Conservation (phyloP, 2,329 filamentous ascomycete species). For the Juglanconis sp. region DNA sequence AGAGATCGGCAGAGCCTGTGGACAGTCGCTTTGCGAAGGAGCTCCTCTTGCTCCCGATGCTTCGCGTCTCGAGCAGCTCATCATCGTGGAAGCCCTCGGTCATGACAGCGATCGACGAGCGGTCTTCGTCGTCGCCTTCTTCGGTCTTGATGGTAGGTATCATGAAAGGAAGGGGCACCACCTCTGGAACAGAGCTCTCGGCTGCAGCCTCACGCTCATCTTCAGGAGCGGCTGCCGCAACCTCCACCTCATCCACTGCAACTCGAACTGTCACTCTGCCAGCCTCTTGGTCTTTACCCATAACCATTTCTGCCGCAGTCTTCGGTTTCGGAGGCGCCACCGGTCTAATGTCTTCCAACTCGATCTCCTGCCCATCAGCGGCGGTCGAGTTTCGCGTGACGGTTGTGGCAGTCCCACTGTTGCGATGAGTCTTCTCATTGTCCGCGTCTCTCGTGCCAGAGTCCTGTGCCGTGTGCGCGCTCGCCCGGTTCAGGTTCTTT, state of each 20-base stretch:
- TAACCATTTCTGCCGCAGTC: conserved; percentile 39
- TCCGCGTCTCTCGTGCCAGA: conserved; percentile 50
- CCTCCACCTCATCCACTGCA: conserved; percentile 44
- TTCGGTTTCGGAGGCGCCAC: conserved; percentile 26
- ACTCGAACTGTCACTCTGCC: conserved; percentile 53
- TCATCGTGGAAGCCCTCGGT: conserved; percentile 53
- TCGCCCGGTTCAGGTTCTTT: conserved; percentile 28
- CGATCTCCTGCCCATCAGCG: conserved; percentile 46
- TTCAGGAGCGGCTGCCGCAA: conserved; percentile 25
- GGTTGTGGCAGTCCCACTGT: conserved; percentile 33
- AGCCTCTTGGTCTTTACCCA: conserved; percentile 38
- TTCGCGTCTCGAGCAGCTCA: conserved; percentile 29
- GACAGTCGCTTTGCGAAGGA: conserved; percentile 50
- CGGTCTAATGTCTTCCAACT: conserved; percentile 38
- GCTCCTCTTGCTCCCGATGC: conserved; percentile 27
- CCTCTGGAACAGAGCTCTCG: conserved; percentile 42
- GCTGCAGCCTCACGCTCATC: conserved; percentile 27
- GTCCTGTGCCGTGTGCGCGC: conserved; percentile 37
- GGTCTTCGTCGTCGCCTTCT: conserved; percentile 42
- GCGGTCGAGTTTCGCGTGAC: conserved; percentile 34
- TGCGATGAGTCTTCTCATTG: conserved; percentile 40
- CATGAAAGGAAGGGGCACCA: conserved; percentile 65
- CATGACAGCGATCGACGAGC: conserved; percentile 68
- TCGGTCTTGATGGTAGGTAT: conserved; percentile 42
- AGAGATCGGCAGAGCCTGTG: conserved; percentile 40